Conservation (phyloP, 768 basidiomycete genomes). For the Cystofilobasidium capitatum region DNA sequence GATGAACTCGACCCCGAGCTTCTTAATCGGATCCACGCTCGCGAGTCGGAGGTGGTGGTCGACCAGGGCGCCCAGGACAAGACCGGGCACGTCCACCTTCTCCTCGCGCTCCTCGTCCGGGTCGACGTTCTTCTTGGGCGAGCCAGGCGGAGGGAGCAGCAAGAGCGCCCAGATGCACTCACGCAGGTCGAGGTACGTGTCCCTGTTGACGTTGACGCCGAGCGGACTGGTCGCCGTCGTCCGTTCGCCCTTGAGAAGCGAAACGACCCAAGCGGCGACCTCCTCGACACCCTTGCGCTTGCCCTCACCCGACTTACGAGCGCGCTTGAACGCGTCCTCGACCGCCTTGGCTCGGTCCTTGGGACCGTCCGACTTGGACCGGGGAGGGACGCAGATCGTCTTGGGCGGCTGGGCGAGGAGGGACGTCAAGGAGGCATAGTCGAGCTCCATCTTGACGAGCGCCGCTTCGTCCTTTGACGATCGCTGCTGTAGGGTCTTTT, state of each 20-base stretch:
- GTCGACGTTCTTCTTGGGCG: background rate
- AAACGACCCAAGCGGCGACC: slow-evolving; percentile 38
- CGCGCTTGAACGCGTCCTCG: slow-evolving; percentile 5
- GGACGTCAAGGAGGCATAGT: slow-evolving; percentile 29
- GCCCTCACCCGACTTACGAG: slow-evolving; percentile 17
- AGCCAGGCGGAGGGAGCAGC: background rate
- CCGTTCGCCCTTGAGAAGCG: slow-evolving; percentile 50
- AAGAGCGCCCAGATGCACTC: slow-evolving; percentile 1
- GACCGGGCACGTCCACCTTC: slow-evolving; percentile 27
- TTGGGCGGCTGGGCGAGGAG: slow-evolving; percentile 32
- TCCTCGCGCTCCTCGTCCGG: background rate
- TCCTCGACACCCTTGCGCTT: slow-evolving; percentile 30
- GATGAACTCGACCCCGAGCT: slow-evolving; percentile 63
- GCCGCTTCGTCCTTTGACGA: slow-evolving; percentile 53
- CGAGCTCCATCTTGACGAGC: slow-evolving; percentile 32
- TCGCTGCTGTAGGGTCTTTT: slow-evolving; percentile 33
- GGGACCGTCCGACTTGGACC: slow-evolving; percentile 15
- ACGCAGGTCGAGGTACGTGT: background rate
- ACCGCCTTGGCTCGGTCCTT: slow-evolving; percentile 10
- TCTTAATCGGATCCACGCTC: slow-evolving; percentile 57
- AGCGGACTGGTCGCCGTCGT: background rate
- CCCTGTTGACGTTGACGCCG: background rate
- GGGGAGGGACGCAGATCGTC: slow-evolving; percentile 17
- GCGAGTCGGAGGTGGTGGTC: slow-evolving; percentile 56
- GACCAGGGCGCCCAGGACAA: slow-evolving; percentile 51